Percentiles rank a stretch among this genome's conserved stretches.
phyloP scores from a whole-genome alignment of 2,329 filamentous ascomycete species.

The Parascedosporium putredinis region DNA sequence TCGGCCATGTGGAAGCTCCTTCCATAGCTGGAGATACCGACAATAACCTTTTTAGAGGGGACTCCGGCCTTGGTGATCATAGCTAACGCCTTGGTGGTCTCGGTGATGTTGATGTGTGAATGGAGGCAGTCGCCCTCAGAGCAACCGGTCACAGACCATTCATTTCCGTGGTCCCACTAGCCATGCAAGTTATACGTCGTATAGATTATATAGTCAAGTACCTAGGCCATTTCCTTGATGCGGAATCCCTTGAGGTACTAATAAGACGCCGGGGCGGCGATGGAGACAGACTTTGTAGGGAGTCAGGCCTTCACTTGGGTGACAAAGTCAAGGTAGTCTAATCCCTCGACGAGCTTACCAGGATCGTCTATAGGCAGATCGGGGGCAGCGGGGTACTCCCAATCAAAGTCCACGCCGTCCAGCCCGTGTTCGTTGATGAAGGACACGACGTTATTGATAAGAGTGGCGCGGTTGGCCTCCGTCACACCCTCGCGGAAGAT shows the following conservation, averaged over 20 bases:
- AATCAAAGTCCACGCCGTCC: conserved; percentile 35
- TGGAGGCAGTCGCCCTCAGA: conserved; percentile 23
- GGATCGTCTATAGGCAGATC: neutral
- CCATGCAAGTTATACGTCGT: conserved; percentile 27
- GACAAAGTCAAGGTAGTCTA: neutral
- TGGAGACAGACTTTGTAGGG: conserved; percentile 19
- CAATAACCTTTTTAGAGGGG: conserved; percentile 18
- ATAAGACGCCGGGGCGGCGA: conserved; percentile 27
- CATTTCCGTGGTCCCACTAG: conserved; percentile 16
- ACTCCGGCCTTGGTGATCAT: conserved; percentile 19
- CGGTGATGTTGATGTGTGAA: conserved; percentile 25
- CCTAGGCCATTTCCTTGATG: conserved; percentile 19
- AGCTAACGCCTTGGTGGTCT: conserved; percentile 21
- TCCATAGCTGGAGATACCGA: conserved; percentile 22
- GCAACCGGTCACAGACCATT: conserved; percentile 19
- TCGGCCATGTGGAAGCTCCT: conserved; percentile 23
- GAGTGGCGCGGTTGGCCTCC: conserved; percentile 25
- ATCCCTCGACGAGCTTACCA: neutral
- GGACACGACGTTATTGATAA: conserved; percentile 25
- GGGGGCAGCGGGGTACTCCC: conserved; percentile 28
- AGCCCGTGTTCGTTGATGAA: conserved; percentile 29
- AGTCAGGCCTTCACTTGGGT: neutral
- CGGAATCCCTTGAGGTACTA: conserved; percentile 28
- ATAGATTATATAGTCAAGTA: conserved; percentile 24
- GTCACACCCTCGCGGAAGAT: conserved; percentile 20